phyloP scores from a whole-genome alignment of 768 basidiomycete species.

The Tubosaeta brunneosetosa region DNA sequence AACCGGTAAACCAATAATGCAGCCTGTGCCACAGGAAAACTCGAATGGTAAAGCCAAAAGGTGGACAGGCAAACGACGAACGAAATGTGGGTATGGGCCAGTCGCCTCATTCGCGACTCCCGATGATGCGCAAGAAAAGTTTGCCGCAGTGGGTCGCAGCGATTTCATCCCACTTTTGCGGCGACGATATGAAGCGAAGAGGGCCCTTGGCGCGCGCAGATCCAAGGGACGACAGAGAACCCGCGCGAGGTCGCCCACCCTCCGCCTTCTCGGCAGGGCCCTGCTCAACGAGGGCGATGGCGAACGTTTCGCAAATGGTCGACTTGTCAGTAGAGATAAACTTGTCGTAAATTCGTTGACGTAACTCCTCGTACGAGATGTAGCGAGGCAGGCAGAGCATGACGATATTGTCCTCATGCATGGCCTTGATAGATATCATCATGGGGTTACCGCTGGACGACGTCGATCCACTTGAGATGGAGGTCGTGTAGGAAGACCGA shows the following conservation, averaged over 20 bases:
- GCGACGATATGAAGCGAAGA: conserved; percentile 46
- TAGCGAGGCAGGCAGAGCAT: conserved; percentile 51
- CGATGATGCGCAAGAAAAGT: conserved; percentile 51
- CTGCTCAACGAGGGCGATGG: conserved; percentile 49
- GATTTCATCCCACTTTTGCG: conserved; percentile 58
- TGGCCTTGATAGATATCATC: conserved; percentile 58
- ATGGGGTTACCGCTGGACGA: conserved; percentile 21
- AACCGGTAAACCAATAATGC: not conserved
- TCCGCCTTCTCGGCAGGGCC: conserved; percentile 12
- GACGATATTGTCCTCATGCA: conserved; percentile 56
- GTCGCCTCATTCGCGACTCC: conserved; percentile 22
- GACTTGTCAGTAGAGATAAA: conserved; percentile 59
- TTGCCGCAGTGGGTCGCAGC: conserved; percentile 43
- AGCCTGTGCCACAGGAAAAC: conserved; percentile 9
- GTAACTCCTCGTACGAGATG: conserved; percentile 48
- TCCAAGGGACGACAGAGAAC: conserved; percentile 34
- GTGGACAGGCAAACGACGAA: conserved; percentile 6
- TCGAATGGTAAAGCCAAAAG: not conserved
- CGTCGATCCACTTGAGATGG: conserved; percentile 37
- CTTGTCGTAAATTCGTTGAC: conserved; percentile 57
- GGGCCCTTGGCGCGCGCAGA: conserved; percentile 16
- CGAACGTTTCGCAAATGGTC: conserved; percentile 50
- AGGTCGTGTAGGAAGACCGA: conserved; percentile 29
- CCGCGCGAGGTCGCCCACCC: conserved; percentile 26
- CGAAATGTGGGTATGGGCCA: not conserved